Conservation (phyloP, 2,329 filamentous ascomycete genomes). For the Westerdykella sp. region DNA sequence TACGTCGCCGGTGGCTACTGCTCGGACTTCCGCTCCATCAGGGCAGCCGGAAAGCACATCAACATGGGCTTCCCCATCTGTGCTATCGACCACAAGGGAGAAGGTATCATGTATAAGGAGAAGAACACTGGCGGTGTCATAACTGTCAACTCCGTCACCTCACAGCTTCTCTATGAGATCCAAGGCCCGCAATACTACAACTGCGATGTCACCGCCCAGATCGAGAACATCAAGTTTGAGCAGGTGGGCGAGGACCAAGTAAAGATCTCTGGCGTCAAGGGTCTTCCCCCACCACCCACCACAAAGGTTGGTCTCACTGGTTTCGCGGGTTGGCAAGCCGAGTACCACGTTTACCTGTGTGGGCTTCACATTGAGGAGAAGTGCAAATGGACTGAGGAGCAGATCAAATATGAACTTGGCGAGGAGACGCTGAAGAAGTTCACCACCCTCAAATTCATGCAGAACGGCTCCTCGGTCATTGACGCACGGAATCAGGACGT, state of each 20-base stretch:
- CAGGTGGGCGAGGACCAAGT: constrained; percentile 47
- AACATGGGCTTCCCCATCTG: constrained; percentile 45
- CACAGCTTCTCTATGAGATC: constrained; percentile 42
- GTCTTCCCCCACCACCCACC: constrained; percentile 41
- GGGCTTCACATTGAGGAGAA: constrained; percentile 44
- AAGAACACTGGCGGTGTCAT: constrained; percentile 31
- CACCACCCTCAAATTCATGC: constrained; percentile 39
- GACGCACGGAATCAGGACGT: constrained; percentile 42
- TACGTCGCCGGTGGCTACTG: constrained; percentile 41
- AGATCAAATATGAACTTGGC: constrained; percentile 36
- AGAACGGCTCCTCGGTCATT: constrained; percentile 35
- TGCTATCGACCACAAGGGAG: constrained; percentile 41
- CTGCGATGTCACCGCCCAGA: constrained; percentile 49
- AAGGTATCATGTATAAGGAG: constrained; percentile 45
- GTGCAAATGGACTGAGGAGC: constrained; percentile 39
- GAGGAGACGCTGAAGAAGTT: constrained; percentile 28
- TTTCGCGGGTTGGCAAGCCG: constrained; percentile 44
- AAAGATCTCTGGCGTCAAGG: constrained; percentile 42
- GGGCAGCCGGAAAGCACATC: constrained; percentile 29
- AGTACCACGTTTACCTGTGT: constrained; percentile 42
- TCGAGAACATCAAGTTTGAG: constrained; percentile 48
- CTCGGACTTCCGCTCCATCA: constrained; percentile 37
- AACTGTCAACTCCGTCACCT: constrained; percentile 18
- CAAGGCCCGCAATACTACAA: constrained; percentile 46
- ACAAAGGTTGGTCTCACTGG: constrained; percentile 47